Evolutionary conservation across 108 stramenopile species (phyloP).

Genomic region (Cylindrotheca closterium): DNA sequence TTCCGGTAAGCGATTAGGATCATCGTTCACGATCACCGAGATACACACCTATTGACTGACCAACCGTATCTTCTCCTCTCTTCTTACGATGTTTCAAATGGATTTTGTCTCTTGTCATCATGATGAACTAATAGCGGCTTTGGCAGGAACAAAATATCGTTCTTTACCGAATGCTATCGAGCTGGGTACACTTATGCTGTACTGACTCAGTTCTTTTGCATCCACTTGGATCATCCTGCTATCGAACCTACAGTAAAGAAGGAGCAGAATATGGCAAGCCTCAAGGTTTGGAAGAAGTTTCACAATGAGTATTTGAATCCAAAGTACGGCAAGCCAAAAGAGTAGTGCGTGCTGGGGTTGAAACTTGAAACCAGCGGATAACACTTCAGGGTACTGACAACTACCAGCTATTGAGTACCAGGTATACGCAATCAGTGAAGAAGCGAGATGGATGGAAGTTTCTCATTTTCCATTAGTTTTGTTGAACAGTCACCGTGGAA

Average conservation of each 20-base stretch:
- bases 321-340: neutral
- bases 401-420: too few species aligned
- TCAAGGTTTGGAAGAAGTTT: neutral
- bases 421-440: too few species aligned
- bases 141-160: conserved; percentile 21
- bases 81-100: neutral
- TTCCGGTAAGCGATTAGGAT: too few species aligned
- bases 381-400: too few species aligned
- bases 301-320: neutral
- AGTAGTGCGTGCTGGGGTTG: neutral
- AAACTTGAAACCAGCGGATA: too few species aligned
- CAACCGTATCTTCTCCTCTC: neutral
- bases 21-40: too few species aligned
- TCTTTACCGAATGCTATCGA: conserved; percentile 12
- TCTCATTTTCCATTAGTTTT: too few species aligned
- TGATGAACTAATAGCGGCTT: conserved; percentile 19
- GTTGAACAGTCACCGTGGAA: too few species aligned
- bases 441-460: too few species aligned
- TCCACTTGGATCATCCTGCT: conserved; percentile 25
- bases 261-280: neutral
- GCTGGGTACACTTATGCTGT: conserved; percentile 23
- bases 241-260: neutral
- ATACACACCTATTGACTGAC: too few species aligned
- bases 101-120: too few species aligned
- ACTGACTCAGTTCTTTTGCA: conserved; percentile 19